A percentile compares a stretch with the other conserved stretches of the same genome.
These are phyloP conservation scores for Dactylellina parvicollis DNA, from an alignment of 2,329 filamentous ascomycete species.

Conservation along the genomic window DNA sequence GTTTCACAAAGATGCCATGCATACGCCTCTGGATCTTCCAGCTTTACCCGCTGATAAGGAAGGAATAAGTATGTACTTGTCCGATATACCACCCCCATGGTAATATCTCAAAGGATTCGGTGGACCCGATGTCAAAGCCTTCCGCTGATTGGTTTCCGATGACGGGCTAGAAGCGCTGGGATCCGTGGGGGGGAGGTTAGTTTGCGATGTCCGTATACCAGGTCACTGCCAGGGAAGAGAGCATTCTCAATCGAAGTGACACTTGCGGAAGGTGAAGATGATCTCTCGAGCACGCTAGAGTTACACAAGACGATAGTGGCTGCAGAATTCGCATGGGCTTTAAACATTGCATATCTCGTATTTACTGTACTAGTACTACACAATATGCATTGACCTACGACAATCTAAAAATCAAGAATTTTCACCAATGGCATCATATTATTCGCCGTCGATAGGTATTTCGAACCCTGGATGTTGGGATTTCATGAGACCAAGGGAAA, in stretches of 20 bases:
- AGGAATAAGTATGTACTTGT: background rate
- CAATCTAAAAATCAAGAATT: slow-evolving; percentile 8
- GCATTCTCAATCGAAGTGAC: slow-evolving; percentile 35
- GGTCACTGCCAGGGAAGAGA: background rate
- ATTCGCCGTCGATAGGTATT: background rate
- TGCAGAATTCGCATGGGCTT: background rate
- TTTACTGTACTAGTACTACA: background rate
- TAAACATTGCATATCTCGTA: background rate
- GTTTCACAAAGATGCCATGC: background rate
- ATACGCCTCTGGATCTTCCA: background rate
- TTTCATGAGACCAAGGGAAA: background rate
- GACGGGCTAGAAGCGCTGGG: background rate
- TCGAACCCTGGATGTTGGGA: background rate
- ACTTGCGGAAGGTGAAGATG: slow-evolving; percentile 24
- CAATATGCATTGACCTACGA: background rate
- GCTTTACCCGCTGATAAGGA: background rate
- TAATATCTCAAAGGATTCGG: background rate
- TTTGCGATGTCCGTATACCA: background rate
- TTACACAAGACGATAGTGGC: background rate
- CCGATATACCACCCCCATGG: background rate
- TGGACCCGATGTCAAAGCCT: background rate
- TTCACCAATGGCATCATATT: background rate
- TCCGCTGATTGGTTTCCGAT: background rate
- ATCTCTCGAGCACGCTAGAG: background rate
- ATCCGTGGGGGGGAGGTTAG: background rate